Conservation (phyloP, 306 rosid species). For the Cucumis sativus region DNA sequence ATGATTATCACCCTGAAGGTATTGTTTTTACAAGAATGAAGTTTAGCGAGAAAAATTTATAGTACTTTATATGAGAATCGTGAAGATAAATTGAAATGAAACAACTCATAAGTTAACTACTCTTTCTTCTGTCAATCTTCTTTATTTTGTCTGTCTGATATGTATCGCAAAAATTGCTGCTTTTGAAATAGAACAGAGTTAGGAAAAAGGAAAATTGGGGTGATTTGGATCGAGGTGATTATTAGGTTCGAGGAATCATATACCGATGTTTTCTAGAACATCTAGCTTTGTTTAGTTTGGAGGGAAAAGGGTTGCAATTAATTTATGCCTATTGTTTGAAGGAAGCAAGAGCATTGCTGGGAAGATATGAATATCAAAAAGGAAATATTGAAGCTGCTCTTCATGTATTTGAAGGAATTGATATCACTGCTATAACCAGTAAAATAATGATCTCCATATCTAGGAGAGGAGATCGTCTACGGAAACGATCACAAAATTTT, state of each 20-base stretch:
- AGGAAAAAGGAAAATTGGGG: neutral
- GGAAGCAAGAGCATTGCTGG: slow-evolving; percentile 95
- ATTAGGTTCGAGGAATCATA: neutral
- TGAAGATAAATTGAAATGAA: neutral
- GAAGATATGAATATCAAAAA: slow-evolving; percentile 85
- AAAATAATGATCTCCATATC: slow-evolving; percentile 60
- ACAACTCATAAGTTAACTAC: neutral
- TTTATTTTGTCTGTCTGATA: neutral
- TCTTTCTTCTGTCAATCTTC: neutral
- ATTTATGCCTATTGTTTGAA: slow-evolving; percentile 22
- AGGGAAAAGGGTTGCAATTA: neutral
- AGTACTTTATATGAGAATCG: neutral
- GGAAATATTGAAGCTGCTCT: slow-evolving; percentile 86
- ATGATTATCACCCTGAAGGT: neutral
- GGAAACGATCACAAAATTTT: slow-evolving; percentile 41
- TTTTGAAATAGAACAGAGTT: neutral
- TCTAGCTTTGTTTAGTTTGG: neutral
- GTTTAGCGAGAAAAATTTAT: neutral
- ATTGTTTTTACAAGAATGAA: neutral
- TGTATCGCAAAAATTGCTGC: neutral
- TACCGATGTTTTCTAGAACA: neutral
- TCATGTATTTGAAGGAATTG: slow-evolving; percentile 84
- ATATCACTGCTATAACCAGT: slow-evolving; percentile 44
- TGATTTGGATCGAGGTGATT: neutral
- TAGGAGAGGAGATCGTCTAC: slow-evolving; percentile 34